Conservation (phyloP, 371 early-diverging fungal species). For the Mucor ambiguus region DNA sequence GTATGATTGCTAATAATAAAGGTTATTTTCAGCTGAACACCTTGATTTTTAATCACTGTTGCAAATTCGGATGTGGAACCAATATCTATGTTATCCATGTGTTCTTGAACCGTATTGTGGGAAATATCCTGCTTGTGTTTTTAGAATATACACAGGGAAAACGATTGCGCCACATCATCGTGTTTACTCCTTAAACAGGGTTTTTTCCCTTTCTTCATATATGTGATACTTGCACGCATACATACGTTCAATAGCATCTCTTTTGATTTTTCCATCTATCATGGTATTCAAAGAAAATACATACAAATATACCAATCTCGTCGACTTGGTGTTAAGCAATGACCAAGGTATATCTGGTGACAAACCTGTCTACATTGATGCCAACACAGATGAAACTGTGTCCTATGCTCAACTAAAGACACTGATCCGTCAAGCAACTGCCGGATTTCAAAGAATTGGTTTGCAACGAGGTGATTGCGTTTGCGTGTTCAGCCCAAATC, state of each 20-base stretch:
- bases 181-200: conserved; percentile 1
- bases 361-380: conserved; percentile 13
- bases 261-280: neutral
- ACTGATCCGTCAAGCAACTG: conserved; percentile 5
- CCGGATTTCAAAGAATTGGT: conserved; percentile 3
- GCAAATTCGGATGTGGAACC: no score
- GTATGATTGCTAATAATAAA: no score
- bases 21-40: no score
- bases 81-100: neutral
- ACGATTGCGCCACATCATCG: neutral
- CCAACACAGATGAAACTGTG: conserved; percentile 10
- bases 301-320: conserved; percentile 13
- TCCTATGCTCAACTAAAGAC: conserved; percentile 7
- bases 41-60: no score
- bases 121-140: neutral
- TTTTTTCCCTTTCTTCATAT: neutral
- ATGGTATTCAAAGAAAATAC: conserved; percentile 3
- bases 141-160: neutral
- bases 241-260: neutral
- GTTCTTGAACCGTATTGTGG: neutral
- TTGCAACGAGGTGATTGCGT: conserved; percentile 10
- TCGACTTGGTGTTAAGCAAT: conserved; percentile 15
- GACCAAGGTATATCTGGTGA: neutral
- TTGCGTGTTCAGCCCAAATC: conserved; percentile 10
- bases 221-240: neutral